These are phyloP conservation scores for Solanum chacoense DNA, from an alignment of 305 asterid species.

Conservation along the genomic window DNA sequence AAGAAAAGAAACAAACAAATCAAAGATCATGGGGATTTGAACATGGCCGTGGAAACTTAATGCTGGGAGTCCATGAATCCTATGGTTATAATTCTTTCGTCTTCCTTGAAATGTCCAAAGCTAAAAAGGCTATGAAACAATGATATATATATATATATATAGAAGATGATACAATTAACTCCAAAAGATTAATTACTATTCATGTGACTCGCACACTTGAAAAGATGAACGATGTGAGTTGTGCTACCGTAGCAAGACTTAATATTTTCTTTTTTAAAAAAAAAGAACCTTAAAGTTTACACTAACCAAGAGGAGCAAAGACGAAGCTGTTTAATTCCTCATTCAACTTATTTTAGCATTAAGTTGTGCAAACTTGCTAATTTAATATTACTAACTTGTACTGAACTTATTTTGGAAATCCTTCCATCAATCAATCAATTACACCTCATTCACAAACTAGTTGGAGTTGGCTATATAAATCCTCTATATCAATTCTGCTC, in stretches of 20 bases:
- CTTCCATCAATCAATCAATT: not conserved
- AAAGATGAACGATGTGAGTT: not conserved
- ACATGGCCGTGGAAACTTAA: not conserved
- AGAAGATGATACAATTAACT: not conserved
- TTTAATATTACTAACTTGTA: not conserved
- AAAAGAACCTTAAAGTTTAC: not conserved
- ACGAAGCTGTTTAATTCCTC: not conserved
- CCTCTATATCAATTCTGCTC: not conserved
- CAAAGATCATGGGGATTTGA: not conserved
- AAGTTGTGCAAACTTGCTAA: not conserved
- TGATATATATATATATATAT: not conserved
- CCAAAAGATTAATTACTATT: not conserved
- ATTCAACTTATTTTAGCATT: not conserved
- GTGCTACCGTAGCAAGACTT: not conserved
- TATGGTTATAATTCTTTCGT: not conserved
- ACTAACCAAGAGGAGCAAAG: not conserved
- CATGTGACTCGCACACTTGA: not conserved
- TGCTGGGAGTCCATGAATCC: not conserved
- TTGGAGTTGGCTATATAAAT: not conserved
- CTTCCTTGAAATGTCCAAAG: not conserved
- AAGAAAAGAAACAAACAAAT: not conserved
- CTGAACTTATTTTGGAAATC: not conserved
- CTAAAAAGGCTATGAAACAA: not conserved
- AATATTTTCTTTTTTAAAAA: not conserved
- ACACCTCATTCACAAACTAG: not conserved